Conservation (phyloP, 306 rosid species). For the Notholithocarpus densiflorus region DNA sequence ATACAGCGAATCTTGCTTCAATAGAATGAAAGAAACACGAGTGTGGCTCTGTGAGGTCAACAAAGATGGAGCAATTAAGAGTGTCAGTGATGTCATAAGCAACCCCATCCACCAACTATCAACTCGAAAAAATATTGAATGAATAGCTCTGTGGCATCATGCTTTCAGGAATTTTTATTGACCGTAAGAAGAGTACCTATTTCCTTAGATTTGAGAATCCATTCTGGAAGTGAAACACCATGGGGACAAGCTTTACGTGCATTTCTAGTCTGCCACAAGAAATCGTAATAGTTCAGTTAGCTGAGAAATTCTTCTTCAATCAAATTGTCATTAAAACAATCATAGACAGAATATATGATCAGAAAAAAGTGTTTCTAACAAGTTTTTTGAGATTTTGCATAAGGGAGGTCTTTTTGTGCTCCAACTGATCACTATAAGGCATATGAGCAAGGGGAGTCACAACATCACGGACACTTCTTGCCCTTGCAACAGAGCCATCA, state of each 20-base stretch:
- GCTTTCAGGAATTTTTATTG: neutral
- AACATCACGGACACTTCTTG: slow-evolving; percentile 55
- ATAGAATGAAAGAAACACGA: slow-evolving; percentile 2
- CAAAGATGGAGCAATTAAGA: slow-evolving; percentile 13
- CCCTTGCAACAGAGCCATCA: slow-evolving; percentile 41
- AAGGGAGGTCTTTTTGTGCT: slow-evolving; percentile 72
- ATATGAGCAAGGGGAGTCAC: slow-evolving; percentile 90
- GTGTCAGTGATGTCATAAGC: slow-evolving; percentile 1
- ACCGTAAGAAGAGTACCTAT: slow-evolving; percentile 49
- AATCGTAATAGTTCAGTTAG: neutral
- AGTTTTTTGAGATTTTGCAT: slow-evolving; percentile 75
- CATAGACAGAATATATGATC: neutral
- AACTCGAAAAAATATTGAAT: neutral
- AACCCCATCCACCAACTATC: neutral
- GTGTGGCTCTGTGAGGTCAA: neutral
- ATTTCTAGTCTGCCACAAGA: slow-evolving; percentile 64
- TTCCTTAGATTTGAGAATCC: slow-evolving; percentile 83
- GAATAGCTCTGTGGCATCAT: neutral
- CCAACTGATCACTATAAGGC: slow-evolving; percentile 84
- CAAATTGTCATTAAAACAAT: neutral
- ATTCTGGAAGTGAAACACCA: slow-evolving; percentile 76
- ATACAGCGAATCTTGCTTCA: neutral
- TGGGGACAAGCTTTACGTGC: slow-evolving; percentile 92
- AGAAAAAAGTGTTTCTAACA: slow-evolving; percentile 49
- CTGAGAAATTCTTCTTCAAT: slow-evolving; percentile 3